Conservation (phyloP, 108 stramenopile species). For the Halocafeteria seosinensis region DNA sequence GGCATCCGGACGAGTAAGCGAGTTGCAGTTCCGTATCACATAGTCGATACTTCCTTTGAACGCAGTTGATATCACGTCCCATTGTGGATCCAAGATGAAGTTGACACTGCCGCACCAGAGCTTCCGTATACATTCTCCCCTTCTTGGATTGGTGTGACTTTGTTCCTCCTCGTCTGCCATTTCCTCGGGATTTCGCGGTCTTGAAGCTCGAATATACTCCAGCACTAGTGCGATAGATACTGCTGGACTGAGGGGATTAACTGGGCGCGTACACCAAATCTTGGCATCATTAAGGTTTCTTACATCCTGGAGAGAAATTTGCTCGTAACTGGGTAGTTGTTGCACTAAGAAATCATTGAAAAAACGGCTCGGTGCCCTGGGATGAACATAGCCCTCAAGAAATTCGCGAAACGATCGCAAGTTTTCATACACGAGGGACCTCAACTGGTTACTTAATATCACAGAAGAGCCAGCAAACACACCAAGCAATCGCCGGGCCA, state of each 20-base stretch:
- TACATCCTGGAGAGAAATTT: neutral
- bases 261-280: too few relatives aligned
- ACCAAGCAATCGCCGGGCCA: neutral
- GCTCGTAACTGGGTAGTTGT: neutral
- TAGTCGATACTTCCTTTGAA: slow-evolving; percentile 9
- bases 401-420: neutral
- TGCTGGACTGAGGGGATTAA: too few relatives aligned
- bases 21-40: slow-evolving; percentile 10
- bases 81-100: slow-evolving; percentile 14
- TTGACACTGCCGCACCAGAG: neutral
- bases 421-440: neutral
- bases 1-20: slow-evolving; percentile 23
- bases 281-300: too few relatives aligned
- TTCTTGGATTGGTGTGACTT: neutral
- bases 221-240: neutral
- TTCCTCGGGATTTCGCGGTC: neutral
- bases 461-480: neutral
- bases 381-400: too few relatives aligned
- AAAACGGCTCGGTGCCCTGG: neutral
- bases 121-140: neutral
- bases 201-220: neutral
- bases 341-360: neutral
- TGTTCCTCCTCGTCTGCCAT: neutral
- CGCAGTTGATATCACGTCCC: slow-evolving; percentile 15
- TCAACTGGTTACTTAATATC: neutral